Conservation (phyloP, 768 basidiomycete genomes). For the Pseudohyphozyma bogoriensis region DNA sequence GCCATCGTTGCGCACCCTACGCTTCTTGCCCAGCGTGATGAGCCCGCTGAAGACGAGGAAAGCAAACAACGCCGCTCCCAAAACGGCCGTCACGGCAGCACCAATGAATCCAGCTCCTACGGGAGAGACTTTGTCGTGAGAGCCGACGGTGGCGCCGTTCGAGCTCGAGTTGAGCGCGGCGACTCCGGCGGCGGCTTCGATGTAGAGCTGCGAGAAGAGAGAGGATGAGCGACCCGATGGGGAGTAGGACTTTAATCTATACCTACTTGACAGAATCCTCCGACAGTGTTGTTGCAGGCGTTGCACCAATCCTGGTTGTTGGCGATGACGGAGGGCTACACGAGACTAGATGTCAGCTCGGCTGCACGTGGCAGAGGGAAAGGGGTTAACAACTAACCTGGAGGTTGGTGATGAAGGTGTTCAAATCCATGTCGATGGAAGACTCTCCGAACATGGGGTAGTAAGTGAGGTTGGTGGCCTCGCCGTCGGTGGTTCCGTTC, state of each 20-base stretch:
- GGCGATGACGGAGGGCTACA: slow-evolving; percentile 22
- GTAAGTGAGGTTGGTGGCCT: slow-evolving; percentile 24
- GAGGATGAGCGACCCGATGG: too few relatives aligned
- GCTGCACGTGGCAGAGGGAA: neutral
- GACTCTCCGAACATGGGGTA: slow-evolving; percentile 26
- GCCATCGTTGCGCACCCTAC: too few relatives aligned
- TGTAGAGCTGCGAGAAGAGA: slow-evolving; percentile 7
- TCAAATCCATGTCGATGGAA: slow-evolving; percentile 20
- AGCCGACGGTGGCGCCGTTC: neutral
- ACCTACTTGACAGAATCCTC: slow-evolving; percentile 25
- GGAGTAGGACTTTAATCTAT: too few relatives aligned
- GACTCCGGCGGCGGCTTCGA: slow-evolving; percentile 1
- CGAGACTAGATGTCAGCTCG: neutral
- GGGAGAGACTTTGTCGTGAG: slow-evolving; percentile 25
- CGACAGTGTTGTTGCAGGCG: slow-evolving; percentile 22
- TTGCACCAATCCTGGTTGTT: slow-evolving; percentile 29
- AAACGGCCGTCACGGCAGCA: slow-evolving; percentile 28
- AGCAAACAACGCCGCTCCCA: neutral
- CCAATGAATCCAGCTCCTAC: slow-evolving; percentile 35
- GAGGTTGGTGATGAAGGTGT: slow-evolving; percentile 26
- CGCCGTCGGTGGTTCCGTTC: slow-evolving; percentile 26
- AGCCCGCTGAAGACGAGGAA: too few relatives aligned
- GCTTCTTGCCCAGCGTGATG: too few relatives aligned
- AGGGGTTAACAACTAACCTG: neutral
- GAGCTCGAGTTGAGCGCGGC: slow-evolving; percentile 14